Conservation (phyloP, 495 filamentous ascomycete species). For the Mycothermus thermophilus region DNA sequence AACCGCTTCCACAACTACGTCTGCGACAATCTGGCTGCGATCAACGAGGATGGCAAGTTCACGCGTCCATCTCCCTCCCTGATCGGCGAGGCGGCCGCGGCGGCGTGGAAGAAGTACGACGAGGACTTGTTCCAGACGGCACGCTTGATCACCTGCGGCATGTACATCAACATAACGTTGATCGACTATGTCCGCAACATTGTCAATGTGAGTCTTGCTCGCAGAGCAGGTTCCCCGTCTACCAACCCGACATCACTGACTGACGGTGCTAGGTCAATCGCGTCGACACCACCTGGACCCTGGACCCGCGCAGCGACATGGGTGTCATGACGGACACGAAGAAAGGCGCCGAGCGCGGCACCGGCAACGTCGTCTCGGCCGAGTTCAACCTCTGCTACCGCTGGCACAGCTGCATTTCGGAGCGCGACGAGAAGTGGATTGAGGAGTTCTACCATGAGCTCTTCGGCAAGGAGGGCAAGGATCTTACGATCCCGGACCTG, state of each 20-base stretch:
- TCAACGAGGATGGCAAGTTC: conserved; percentile 64
- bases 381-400: conserved; percentile 60
- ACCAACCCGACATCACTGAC: not conserved
- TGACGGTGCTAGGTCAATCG: conserved; percentile 41
- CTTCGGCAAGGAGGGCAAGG: conserved; percentile 44
- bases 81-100: conserved; percentile 34
- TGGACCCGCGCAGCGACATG: conserved; percentile 55
- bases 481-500: conserved; percentile 44
- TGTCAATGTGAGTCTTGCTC: conserved; percentile 50
- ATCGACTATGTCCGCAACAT: conserved; percentile 78
- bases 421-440: conserved; percentile 62
- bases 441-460: conserved; percentile 47
- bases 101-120: conserved; percentile 61
- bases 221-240: too few species aligned
- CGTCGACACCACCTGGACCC: conserved; percentile 61
- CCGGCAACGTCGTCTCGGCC: conserved; percentile 62
- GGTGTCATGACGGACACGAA: conserved; percentile 43
- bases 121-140: conserved; percentile 77
- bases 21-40: conserved; percentile 48
- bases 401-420: conserved; percentile 68
- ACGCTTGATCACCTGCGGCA: conserved; percentile 61
- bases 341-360: conserved; percentile 37
- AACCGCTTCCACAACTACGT: conserved; percentile 74
- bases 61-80: conserved; percentile 39
- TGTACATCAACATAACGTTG: conserved; percentile 75